Conservation (phyloP, 495 filamentous ascomycete species). For the Daldinia childiae region DNA sequence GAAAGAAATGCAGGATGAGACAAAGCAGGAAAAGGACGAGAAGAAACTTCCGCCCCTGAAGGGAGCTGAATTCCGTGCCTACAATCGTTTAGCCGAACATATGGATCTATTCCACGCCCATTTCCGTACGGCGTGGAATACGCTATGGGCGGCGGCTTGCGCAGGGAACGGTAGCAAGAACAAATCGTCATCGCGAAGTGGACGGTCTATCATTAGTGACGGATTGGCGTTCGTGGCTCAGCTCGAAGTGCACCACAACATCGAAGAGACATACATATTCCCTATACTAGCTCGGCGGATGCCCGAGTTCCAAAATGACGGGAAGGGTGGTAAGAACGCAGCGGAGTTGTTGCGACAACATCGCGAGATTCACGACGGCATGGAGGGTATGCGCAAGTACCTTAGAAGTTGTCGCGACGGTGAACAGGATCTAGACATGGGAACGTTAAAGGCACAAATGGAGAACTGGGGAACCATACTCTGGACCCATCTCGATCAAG, state of each 20-base stretch:
- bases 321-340: constrained; percentile 50
- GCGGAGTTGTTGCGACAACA: constrained; percentile 81
- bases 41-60: constrained; percentile 29
- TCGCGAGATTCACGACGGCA: constrained; percentile 78
- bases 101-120: constrained; percentile 87
- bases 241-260: constrained; percentile 79
- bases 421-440: constrained; percentile 73
- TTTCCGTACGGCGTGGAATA: constrained; percentile 78
- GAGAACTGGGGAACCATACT: constrained; percentile 70
- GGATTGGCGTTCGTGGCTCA: constrained; percentile 73
- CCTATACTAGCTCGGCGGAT: constrained; percentile 79
- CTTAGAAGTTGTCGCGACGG: constrained; percentile 69
- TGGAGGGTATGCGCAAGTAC: constrained; percentile 78
- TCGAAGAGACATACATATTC: constrained; percentile 87
- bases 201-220: constrained; percentile 64
- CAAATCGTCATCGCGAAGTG: constrained; percentile 45
- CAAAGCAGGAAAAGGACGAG: constrained; percentile 14
- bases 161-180: constrained; percentile 58
- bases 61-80: constrained; percentile 60
- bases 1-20: constrained; percentile 1
- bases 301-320: constrained; percentile 73
- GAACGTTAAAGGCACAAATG: constrained; percentile 75
- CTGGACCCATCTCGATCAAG: constrained; percentile 77
- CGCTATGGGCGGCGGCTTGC: constrained; percentile 68
- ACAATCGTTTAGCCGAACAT: constrained; percentile 77